Percentiles rank a stretch among this genome's conserved stretches.
Conservation (phyloP, 73 alveolate species). For the Paramecium caudatum region DNA sequence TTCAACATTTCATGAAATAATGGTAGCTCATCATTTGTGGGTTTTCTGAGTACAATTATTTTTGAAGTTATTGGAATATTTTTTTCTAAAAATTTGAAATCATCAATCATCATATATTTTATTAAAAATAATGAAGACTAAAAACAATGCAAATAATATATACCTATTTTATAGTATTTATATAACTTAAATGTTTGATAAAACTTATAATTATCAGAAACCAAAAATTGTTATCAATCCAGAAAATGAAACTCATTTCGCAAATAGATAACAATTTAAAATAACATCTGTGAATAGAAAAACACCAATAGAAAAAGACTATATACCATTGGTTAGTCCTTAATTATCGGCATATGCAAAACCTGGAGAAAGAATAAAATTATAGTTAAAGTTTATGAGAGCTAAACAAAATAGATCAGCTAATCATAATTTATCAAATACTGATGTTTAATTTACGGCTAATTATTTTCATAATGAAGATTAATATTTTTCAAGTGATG, state of each 20-base stretch:
- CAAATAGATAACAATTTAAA: constrained; percentile 14
- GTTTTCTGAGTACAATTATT: too few species aligned
- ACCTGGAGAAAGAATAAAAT: constrained; percentile 34
- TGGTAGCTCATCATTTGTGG: too few species aligned
- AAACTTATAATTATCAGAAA: neutral
- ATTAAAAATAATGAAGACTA: too few species aligned
- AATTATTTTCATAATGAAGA: neutral
- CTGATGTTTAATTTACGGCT: neutral
- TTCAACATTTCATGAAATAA: too few species aligned
- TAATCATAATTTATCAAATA: neutral
- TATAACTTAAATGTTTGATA: constrained; percentile 25
- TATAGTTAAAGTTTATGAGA: constrained; percentile 25
- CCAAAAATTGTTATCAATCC: too few species aligned
- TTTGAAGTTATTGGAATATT: too few species aligned
- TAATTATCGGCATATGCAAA: constrained; percentile 34
- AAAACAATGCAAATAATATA: too few species aligned
- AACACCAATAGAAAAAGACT: neutral
- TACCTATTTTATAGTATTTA: too few species aligned
- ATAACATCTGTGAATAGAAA: neutral
- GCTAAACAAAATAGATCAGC: neutral
- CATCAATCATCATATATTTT: too few species aligned
- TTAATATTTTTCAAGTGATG: neutral
- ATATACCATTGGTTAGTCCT: constrained; percentile 34
- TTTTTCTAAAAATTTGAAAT: too few species aligned
- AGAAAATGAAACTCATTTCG: too few species aligned